Evolutionary conservation across 2,329 filamentous ascomycete species (phyloP).

Genomic region (Whalleya microplaca): DNA sequence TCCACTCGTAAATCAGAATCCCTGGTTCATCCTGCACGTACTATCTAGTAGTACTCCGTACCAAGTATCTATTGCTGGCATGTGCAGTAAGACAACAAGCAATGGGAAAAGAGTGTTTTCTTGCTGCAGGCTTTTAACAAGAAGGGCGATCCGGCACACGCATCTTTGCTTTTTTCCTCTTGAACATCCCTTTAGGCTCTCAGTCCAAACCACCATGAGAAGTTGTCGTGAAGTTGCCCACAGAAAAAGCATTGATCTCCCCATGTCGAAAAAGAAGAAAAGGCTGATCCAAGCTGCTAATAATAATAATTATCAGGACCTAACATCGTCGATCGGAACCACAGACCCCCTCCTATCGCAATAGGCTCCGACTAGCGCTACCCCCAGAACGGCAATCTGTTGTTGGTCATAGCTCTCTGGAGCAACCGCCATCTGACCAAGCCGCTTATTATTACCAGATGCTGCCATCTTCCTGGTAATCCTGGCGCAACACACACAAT

Average conservation of each 20-base stretch:
- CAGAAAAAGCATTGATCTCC: constrained; percentile 14
- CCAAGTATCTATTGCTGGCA: constrained; percentile 15
- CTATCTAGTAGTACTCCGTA: neutral
- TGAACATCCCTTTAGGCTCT: constrained; percentile 6
- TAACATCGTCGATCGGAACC: constrained; percentile 4
- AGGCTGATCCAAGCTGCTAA: constrained; percentile 15
- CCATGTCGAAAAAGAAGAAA: constrained; percentile 28
- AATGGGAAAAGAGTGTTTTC: too few species aligned
- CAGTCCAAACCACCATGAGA: constrained; percentile 28
- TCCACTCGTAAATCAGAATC: constrained; percentile 14
- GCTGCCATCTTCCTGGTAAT: constrained; percentile 2
- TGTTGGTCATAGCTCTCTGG: constrained; percentile 35
- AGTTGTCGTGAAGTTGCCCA: constrained; percentile 19
- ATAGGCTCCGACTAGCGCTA: constrained; percentile 9
- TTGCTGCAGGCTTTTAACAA: constrained; percentile 26
- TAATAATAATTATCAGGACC: constrained; percentile 4
- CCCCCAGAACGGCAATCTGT: constrained; percentile 34
- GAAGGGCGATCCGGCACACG: constrained; percentile 16
- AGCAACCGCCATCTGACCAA: neutral
- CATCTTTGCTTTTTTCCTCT: constrained; percentile 11
- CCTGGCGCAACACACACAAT: too few species aligned
- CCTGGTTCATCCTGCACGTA: constrained; percentile 12
- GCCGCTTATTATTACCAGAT: constrained; percentile 5
- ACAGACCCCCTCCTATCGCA: constrained; percentile 1
- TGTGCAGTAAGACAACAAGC: constrained; percentile 22